Evolutionary conservation across 208 protist species (phyloP), one percentile per base, ranked within the genome.

Genomic region (Leishmania gerbilli): DNA sequence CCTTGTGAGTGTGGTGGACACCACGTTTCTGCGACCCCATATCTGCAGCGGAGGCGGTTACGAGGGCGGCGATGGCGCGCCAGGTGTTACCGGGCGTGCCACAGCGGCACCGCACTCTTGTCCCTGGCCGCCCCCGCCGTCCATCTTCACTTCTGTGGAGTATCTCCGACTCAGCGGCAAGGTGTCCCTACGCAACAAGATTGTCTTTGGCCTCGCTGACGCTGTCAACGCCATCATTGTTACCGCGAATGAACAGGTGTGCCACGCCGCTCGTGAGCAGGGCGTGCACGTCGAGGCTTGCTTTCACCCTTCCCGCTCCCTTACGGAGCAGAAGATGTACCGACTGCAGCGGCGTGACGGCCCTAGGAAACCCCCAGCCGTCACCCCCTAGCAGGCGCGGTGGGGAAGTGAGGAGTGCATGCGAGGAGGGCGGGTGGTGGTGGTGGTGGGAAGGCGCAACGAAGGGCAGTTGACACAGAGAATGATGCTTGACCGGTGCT

Each of bases 291-390:
- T 96, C 31, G 78, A 81, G 31, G 84, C 84, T 13, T 60, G 71
- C 31, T 77, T 89, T 40, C 92, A 96, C 83, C 92, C 92, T 0
- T 91, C 90, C 17, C 87, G 92, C 45, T 90, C 92, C 42, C 84
- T 96, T 8, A 91, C 88, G 51, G 90, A 96, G 82, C 89, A 89
- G 80, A 94, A 96, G 58, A 42, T 93, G 31, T 80, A 87, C 58
- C 56, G 77, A 42, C 75, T 90, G 56, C 69, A 9, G 7, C 84
- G 90, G 21, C 79, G 89, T 13, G 83, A 85, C 27, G 92, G 92
- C 11, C 90, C 89, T 27, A 49, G 51, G 1, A 85, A 84, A 49
- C 90, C 89, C 2, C 90, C 92, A 19, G 51, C 76, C 6, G 58
- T 93, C 80, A 51, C 81, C 55, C 27, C 58, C 79, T 51, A 42